Evolutionary conservation across 495 filamentous ascomycete genomes (phyloP), one percentile per base, ranked within the genome.

Genomic region (Baudoinia panamericana): DNA sequence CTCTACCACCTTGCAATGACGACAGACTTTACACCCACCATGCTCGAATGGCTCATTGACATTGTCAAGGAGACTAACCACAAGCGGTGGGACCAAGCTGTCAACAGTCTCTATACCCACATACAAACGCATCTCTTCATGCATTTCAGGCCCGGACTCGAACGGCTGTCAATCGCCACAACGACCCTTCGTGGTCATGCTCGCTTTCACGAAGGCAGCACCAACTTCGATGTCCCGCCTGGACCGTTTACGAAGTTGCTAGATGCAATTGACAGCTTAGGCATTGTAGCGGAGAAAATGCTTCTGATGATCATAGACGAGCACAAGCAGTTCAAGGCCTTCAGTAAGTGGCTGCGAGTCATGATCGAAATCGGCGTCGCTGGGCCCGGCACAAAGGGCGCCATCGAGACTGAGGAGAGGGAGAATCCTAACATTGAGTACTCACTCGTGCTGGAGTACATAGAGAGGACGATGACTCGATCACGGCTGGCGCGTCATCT

Each of bases 31-130:
- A 79, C 77, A 49, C 69, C 74, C 16, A 68, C 72, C 17, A 65
- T 95, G 36, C 74, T 71, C 51, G 90, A 96, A 55, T 97, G 93
- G 75, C 61, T 97, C 2, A 73, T 87, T 4, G 88, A 95, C 60
- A 79, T 81, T 47, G 61, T 97, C 20, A 75, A 74, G 20, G 90
- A 95, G 50, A 69, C 84, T 51, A 85, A 86, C 3, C 83, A 93
- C 52, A 95, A 93, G 59, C 71, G 90, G 40, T 97, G 90, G 90
- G 85, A 95, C 35, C 87, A 90, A 54, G 78, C 83, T 13, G 76
- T 90, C 15, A 67, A 71, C 2, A 69, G 66, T 23, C 85, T 84
- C 4, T 80, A 92, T 19, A 74, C 82, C 37, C 80, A 71, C 39
- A 71, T 97, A 8, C 74, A 83, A 16, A 68, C 74, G 33, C 63